Percentiles rank a stretch among this genome's conserved stretches.
Conservation (phyloP, 441 rosid species). For the Raphanus hybrid region DNA sequence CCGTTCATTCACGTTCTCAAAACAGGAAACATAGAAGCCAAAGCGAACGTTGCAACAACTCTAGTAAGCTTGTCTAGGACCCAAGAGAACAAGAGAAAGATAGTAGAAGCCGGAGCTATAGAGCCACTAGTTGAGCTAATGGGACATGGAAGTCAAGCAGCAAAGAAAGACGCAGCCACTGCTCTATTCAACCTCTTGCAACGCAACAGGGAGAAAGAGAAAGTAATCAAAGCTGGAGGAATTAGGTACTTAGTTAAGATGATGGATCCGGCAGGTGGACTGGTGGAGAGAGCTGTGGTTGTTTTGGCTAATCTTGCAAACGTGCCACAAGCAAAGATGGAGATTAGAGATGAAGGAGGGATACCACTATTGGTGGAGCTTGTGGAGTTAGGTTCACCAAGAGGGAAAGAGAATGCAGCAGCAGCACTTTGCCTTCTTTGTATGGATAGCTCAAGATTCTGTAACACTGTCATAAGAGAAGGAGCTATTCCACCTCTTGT, state of each 20-base stretch:
- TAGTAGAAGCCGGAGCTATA: slow-evolving; percentile 86
- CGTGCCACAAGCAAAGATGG: slow-evolving; percentile 68
- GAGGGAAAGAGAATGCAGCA: slow-evolving; percentile 95
- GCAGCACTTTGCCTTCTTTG: slow-evolving; percentile 92
- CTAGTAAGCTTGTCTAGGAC: slow-evolving; percentile 83
- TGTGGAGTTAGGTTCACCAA: slow-evolving; percentile 88
- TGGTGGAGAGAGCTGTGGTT: slow-evolving; percentile 97
- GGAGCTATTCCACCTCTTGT: slow-evolving; percentile 95
- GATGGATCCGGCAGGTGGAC: slow-evolving; percentile 91
- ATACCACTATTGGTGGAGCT: slow-evolving; percentile 87
- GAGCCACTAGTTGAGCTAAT: slow-evolving; percentile 84
- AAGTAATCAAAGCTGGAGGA: slow-evolving; percentile 53
- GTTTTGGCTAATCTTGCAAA: slow-evolving; percentile 93
- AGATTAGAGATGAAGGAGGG: slow-evolving; percentile 82
- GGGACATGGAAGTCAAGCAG: slow-evolving; percentile 81
- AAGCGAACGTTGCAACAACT: slow-evolving; percentile 87
- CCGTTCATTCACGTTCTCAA: slow-evolving; percentile 78
- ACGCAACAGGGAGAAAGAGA: slow-evolving; percentile 68
- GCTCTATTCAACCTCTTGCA: slow-evolving; percentile 79
- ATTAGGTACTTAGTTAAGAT: slow-evolving; percentile 82
- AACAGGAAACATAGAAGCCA: slow-evolving; percentile 84
- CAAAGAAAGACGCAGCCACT: slow-evolving; percentile 89
- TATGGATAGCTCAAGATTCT: slow-evolving; percentile 56
- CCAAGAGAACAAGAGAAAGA: slow-evolving; percentile 79
- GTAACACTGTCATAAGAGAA: slow-evolving; percentile 80